Evolutionary conservation across 1,139 yeast genomes (phyloP).

Genomic region (Nakaseomyces uthaithaninus): DNA sequence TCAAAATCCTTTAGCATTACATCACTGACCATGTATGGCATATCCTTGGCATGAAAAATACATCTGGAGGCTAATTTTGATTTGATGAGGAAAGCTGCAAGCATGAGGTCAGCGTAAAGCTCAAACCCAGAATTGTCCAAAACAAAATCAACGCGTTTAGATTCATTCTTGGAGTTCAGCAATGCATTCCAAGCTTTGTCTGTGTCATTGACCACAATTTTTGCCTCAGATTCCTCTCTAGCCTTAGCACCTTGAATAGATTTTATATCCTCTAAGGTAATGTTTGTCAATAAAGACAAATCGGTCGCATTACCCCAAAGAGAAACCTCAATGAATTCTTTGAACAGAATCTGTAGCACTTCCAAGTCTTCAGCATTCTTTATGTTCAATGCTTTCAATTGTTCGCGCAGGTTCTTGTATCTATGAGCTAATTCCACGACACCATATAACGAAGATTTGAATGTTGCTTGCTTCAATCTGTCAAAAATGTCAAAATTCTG

Average conservation of each 20-base stretch:
- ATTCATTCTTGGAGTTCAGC: conserved; percentile 25
- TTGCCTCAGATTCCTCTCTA: conserved; percentile 73
- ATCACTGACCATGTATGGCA: conserved; percentile 98
- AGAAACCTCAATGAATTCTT: conserved; percentile 79
- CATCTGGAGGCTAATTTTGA: conserved; percentile 53
- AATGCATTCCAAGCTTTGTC: conserved; percentile 55
- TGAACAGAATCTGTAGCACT: conserved; percentile 49
- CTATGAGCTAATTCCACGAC: conserved; percentile 75
- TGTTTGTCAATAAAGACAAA: conserved; percentile 76
- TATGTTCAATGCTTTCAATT: conserved; percentile 13
- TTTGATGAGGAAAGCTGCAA: conserved; percentile 69
- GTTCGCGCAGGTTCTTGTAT: conserved; percentile 42
- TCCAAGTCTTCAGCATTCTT: conserved; percentile 35
- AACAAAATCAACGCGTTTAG: conserved; percentile 65
- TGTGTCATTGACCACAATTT: conserved; percentile 73
- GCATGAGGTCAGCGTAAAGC: conserved; percentile 75
- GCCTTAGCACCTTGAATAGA: conserved; percentile 87
- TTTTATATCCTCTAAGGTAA: conserved; percentile 78
- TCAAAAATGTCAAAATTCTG: conserved; percentile 53
- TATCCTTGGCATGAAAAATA: conserved; percentile 76
- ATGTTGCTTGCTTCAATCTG: conserved; percentile 61
- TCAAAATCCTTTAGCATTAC: conserved; percentile 77
- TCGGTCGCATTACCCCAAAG: conserved; percentile 99
- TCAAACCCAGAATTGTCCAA: conserved; percentile 96
- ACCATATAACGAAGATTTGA: conserved; percentile 66